phyloP scores from a whole-genome alignment of 2,329 filamentous ascomycete genomes.

The Fusarium palustre region DNA sequence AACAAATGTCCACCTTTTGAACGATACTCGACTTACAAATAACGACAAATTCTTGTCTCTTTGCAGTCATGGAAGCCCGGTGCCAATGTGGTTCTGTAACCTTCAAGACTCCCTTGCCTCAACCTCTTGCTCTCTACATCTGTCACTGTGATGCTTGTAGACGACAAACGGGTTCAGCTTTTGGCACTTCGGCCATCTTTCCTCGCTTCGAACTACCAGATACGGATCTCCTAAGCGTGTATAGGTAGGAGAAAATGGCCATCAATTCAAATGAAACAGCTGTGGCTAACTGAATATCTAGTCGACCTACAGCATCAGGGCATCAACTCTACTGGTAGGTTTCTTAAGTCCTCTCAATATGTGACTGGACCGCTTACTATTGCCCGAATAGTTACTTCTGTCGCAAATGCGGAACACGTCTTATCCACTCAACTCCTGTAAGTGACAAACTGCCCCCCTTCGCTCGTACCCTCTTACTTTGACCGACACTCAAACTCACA shows the following conservation, averaged over 20 bases:
- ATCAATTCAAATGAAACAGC: background rate
- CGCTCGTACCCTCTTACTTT: background rate
- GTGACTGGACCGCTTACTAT: conserved; percentile 14
- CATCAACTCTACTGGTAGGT: conserved; percentile 68
- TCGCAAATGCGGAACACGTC: conserved; percentile 71
- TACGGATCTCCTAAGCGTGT: conserved; percentile 63
- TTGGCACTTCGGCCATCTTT: conserved; percentile 77
- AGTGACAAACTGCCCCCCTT: conserved; percentile 37
- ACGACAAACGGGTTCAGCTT: conserved; percentile 73
- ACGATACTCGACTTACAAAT: background rate
- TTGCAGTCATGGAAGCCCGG: conserved; percentile 63
- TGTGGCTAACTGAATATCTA: conserved; percentile 47
- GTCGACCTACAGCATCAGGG: conserved; percentile 68
- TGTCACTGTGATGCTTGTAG: conserved; percentile 78
- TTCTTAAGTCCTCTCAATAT: background rate
- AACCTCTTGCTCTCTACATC: conserved; percentile 74
- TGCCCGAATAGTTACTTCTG: conserved; percentile 69
- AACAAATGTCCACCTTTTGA: background rate
- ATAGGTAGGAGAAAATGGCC: conserved; percentile 53
- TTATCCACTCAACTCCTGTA: conserved; percentile 72
- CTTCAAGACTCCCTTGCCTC: conserved; percentile 70
- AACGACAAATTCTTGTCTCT: background rate
- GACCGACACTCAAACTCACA: conserved; percentile 19
- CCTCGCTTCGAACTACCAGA: conserved; percentile 70
- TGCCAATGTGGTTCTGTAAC: conserved; percentile 74